Base-by-base conservation (phyloP, 2,329 filamentous ascomycete species). In the Aspergillus quadricinctus region DNA sequence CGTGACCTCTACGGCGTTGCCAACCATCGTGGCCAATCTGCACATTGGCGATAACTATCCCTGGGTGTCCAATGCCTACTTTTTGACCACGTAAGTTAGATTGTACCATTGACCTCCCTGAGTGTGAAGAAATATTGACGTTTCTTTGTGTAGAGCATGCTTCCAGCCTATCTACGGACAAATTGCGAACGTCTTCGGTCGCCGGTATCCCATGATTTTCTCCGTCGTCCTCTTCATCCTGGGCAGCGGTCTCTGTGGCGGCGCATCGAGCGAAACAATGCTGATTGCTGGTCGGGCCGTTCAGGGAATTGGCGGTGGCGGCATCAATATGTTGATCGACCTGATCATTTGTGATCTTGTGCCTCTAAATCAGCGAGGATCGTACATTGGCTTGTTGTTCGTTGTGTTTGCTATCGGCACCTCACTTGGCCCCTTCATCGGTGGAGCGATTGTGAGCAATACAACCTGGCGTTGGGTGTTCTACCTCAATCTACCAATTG, bases 341-440 rank as follows among this genome's bases (percentile, higher is more conserved):
- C 74, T 82, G 52, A 75, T 84, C 19, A 70, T 82, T 7, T 78
- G 73, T 25, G 81, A 83, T 54, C 64, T 83, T 3, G 75, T 83
- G 0, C 77, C 80, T 0, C 66, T 83, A 10, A 67, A 76, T 3
- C 72, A 81, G 57, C 68, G 81, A 51, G 76, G 76, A 9, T 69
- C 75, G 10, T 81, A 74, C 57, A 68, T 76, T 49, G 71, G 67
- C 1, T 68, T 75, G 8, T 64, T 77, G 2, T 64, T 74, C 40
- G 67, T 69, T 19, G 68, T 75, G 0, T 77, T 73, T 69, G 73
- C 72, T 1, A 51, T 81, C 17, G 79, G 78, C 0, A 75, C 71
- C 0, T 74, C 76, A 1, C 66, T 79, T 46, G 64, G 65, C 8
- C 61, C 62, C 8, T 53, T 63, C 27, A 9, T 66, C 27, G 61